Evolutionary conservation across 495 filamentous ascomycete genomes (phyloP), one percentile per base, ranked within the genome.

Genomic region (Amphirosellinia nigrospora): DNA sequence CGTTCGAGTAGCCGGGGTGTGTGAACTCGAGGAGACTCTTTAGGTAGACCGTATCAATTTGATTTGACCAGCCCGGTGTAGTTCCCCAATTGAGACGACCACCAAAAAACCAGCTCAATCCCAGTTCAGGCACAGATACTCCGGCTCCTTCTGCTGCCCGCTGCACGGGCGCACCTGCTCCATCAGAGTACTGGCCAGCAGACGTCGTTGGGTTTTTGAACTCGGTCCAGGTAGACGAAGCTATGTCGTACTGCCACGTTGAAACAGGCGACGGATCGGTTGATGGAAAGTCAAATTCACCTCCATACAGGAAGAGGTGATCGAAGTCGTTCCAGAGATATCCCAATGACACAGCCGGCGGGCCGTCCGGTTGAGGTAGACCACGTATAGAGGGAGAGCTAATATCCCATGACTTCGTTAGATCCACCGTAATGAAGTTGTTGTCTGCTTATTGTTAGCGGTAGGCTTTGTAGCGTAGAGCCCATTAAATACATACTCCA

Each of bases 11-110:
- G 1, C 89, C 89, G 2, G 90, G 90, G 69, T 90, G 89, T 0
- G 90, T 92, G 72, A 89, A 94, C 72, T 94, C 90, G n/a, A 93
- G 75, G 5, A 94, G 76, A 65, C 88, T 90, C 79, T 91, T 92
- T 32, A 94, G 79, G 74, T 93, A 94, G 6, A 90, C 78, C 4
- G 91, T 84, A 0, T 75, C 71, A n/a, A 86, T 82, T 66, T 86
- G 82, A 41, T 85, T 81, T 38, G 86, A 87, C 92, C 91, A 93
- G n/a, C 90, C 90, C 10, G 82, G 79, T 0, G 91, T 92, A 1
- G 91, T 94, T 48, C 84, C 86, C 61, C 79, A 78, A 75, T 94
- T 91, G 19, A 90, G 78, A 77, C 93, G 92, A 0, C 91, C 91
- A 34, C 91, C 91, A 77, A 94, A 94, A 75, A 92, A 93, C 82